Conservation (phyloP, 768 basidiomycete species). For the Amylocystis lapponica region DNA sequence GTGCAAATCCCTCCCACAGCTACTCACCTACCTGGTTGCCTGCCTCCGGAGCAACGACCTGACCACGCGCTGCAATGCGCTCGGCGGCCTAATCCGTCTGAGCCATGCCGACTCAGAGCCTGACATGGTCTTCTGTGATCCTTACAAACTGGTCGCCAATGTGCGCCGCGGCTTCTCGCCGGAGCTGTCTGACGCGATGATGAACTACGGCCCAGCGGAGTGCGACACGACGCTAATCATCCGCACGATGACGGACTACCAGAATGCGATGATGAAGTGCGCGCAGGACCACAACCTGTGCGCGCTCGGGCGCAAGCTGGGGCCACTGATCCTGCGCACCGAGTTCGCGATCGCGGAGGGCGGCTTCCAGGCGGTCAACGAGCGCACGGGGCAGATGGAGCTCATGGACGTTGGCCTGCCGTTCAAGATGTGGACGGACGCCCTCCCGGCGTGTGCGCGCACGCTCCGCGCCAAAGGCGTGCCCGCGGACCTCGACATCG, state of each 20-base stretch:
- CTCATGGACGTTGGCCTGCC: conserved; percentile 42
- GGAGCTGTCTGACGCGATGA: conserved; percentile 40
- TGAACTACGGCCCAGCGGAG: conserved; percentile 41
- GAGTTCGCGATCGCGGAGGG: conserved; percentile 56
- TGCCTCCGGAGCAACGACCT: conserved; percentile 50
- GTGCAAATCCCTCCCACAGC: conserved; percentile 37
- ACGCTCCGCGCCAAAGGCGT: conserved; percentile 33
- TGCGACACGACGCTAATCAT: conserved; percentile 46
- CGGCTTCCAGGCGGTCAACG: conserved; percentile 37
- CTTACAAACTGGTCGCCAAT: conserved; percentile 35
- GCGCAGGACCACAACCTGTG: conserved; percentile 42
- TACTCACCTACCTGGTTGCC: conserved; percentile 47
- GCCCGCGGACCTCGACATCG: conserved; percentile 40
- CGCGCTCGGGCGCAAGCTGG: conserved; percentile 41
- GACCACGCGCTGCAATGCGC: conserved; percentile 41
- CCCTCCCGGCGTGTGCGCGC: conserved; percentile 50
- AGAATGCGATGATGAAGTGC: conserved; percentile 45
- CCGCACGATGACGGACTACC: conserved; percentile 35
- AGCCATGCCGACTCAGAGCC: conserved; percentile 35
- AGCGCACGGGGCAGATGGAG: conserved; percentile 32
- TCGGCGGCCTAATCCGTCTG: conserved; percentile 49
- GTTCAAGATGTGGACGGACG: conserved; percentile 49
- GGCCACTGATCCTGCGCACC: conserved; percentile 42
- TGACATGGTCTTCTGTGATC: conserved; percentile 42
- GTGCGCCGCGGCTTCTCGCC: conserved; percentile 35